Percentiles rank a stretch among this genome's conserved stretches.
These are phyloP conservation scores for Oryza longistaminata DNA, from an alignment of 176 grass and related monocot species.

Conservation along the genomic window DNA sequence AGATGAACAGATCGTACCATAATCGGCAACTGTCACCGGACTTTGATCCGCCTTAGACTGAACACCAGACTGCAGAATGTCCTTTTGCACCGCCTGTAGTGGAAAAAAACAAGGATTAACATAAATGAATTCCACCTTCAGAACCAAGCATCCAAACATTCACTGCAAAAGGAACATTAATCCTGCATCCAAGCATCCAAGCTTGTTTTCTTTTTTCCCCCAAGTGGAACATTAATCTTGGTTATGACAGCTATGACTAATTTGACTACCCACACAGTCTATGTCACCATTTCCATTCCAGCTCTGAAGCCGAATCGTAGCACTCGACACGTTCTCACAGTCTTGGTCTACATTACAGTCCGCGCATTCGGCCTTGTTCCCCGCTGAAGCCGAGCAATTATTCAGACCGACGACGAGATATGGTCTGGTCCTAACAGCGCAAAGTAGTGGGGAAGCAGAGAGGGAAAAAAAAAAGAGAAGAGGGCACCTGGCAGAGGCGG, in stretches of 20 bases:
- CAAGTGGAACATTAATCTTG: not conserved
- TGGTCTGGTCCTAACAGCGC: not conserved
- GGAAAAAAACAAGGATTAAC: slow-evolving; percentile 24
- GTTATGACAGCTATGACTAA: not conserved
- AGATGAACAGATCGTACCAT: slow-evolving; percentile 39
- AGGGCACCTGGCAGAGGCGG: slow-evolving; percentile 82
- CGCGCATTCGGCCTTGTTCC: not conserved
- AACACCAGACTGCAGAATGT: slow-evolving; percentile 74
- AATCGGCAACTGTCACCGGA: slow-evolving; percentile 93
- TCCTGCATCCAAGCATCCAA: too few species aligned
- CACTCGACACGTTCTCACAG: too few species aligned
- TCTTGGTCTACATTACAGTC: too few species aligned
- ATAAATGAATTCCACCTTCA: slow-evolving; percentile 18
- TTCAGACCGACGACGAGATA: not conserved
- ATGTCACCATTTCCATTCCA: not conserved
- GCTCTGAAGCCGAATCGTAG: not conserved
- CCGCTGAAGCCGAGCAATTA: not conserved
- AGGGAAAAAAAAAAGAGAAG: not conserved
- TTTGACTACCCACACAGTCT: not conserved
- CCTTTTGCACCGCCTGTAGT: slow-evolving; percentile 68
- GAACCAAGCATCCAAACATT: not conserved
- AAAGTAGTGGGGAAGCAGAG: not conserved
- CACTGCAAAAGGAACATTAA: not conserved
- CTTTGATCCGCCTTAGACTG: slow-evolving; percentile 90
- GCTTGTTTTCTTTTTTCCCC: too few species aligned